Evolutionary conservation across 306 rosid species (phyloP).

Genomic region (Inga oerstediana): DNA sequence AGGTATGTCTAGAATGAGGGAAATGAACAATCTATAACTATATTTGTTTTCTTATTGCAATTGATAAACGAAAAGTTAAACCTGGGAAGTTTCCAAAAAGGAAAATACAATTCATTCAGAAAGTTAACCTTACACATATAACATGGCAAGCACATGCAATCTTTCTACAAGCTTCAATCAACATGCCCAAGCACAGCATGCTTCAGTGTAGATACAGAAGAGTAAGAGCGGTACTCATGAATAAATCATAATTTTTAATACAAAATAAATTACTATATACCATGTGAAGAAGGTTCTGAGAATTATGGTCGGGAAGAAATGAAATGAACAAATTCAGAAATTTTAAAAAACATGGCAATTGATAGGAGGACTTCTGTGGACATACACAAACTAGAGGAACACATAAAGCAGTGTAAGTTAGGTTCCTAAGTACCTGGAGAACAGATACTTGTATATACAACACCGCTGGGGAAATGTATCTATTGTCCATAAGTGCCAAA

Average conservation of each 20-base stretch:
- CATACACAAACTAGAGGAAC: slow-evolving; percentile 25
- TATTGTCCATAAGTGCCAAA: slow-evolving; percentile 69
- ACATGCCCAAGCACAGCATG: neutral
- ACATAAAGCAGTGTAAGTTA: slow-evolving; percentile 30
- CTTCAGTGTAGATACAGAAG: neutral
- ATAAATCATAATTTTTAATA: slow-evolving; percentile 4
- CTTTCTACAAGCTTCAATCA: neutral
- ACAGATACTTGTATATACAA: slow-evolving; percentile 77
- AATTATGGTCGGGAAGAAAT: neutral
- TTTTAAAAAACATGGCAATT: slow-evolving; percentile 21
- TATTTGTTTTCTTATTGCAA: neutral
- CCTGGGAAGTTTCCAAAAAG: neutral
- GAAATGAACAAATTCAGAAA: slow-evolving; percentile 8
- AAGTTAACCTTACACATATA: neutral
- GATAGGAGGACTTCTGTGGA: slow-evolving; percentile 20
- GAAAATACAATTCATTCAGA: neutral
- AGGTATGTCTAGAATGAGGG: slow-evolving; percentile 15
- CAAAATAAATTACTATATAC: neutral
- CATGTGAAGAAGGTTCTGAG: slow-evolving; percentile 19
- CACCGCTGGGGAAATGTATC: slow-evolving; percentile 84
- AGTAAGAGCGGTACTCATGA: slow-evolving; percentile 9
- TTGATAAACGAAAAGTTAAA: neutral
- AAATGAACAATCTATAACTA: neutral
- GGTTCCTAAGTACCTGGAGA: slow-evolving; percentile 68
- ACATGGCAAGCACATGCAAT: neutral